These are phyloP conservation scores for Cicer pinnatifidum DNA, from an alignment of 306 rosid genomes.

Conservation along the genomic window DNA sequence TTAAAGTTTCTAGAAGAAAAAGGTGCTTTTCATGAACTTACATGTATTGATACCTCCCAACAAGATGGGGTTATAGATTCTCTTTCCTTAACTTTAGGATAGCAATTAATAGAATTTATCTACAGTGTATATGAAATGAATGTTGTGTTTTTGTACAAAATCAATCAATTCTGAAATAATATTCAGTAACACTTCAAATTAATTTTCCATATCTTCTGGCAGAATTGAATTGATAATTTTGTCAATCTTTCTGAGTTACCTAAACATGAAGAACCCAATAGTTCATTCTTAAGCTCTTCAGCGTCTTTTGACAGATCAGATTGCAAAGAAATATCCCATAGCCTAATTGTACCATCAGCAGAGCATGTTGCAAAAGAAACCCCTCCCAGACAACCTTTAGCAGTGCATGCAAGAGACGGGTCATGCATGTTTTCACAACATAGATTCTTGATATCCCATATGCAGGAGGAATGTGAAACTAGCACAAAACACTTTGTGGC, in stretches of 20 bases:
- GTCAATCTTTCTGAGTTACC: constrained; percentile 50
- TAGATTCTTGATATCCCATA: constrained; percentile 84
- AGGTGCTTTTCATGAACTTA: neutral
- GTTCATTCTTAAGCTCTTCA: constrained; percentile 48
- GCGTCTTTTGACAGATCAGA: constrained; percentile 50
- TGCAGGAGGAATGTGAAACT: constrained; percentile 81
- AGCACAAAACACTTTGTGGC: constrained; percentile 67
- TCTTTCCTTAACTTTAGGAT: neutral
- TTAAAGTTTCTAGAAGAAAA: constrained; percentile 1
- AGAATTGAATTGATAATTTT: constrained; percentile 13
- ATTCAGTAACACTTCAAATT: constrained; percentile 5
- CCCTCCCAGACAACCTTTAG: constrained; percentile 84
- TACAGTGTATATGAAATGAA: neutral
- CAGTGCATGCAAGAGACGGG: constrained; percentile 74
- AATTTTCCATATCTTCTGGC: neutral
- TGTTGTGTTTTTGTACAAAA: constrained; percentile 4
- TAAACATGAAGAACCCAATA: constrained; percentile 52
- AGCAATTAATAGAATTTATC: neutral
- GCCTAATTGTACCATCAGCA: constrained; percentile 74
- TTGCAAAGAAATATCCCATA: constrained; percentile 82
- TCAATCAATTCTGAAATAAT: constrained; percentile 22
- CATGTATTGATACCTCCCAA: neutral
- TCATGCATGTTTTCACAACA: constrained; percentile 80
- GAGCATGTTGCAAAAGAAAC: constrained; percentile 86
- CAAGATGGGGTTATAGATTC: neutral